Evolutionary conservation across 129 eudicot genomes (phyloP).

Genomic region (Arctium minus): DNA sequence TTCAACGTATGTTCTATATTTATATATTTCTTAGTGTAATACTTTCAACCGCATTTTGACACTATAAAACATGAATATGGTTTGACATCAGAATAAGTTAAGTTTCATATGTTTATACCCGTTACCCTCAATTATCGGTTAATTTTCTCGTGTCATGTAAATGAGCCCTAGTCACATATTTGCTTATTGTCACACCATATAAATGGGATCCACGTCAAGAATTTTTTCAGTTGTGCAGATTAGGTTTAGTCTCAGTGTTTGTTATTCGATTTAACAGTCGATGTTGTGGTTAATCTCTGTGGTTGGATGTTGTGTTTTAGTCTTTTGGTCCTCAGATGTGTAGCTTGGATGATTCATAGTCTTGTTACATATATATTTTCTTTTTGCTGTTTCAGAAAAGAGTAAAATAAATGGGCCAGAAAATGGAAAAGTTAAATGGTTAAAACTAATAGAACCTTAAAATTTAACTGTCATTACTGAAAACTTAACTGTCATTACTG

Average conservation of each 20-base stretch:
- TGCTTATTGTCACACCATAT: background rate
- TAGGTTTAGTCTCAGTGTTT: background rate
- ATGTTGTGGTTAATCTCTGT: background rate
- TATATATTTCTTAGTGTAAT: background rate
- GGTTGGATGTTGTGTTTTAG: background rate
- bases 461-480: no score
- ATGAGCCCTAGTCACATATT: background rate
- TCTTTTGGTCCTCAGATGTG: background rate
- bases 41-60: background rate
- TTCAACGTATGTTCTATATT: slow-evolving; percentile 57
- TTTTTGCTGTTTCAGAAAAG: background rate
- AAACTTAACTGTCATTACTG: background rate
- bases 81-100: background rate
- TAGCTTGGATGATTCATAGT: background rate
- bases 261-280: background rate
- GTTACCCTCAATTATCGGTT: background rate
- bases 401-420: background rate
- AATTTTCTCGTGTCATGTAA: background rate
- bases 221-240: background rate
- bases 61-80: background rate
- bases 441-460: background rate
- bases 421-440: background rate
- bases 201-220: background rate
- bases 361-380: background rate
- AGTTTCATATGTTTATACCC: background rate